Conservation (phyloP, 1,284 basidiomycete genomes). For the Cutaneotrichosporon cyanovorans region DNA sequence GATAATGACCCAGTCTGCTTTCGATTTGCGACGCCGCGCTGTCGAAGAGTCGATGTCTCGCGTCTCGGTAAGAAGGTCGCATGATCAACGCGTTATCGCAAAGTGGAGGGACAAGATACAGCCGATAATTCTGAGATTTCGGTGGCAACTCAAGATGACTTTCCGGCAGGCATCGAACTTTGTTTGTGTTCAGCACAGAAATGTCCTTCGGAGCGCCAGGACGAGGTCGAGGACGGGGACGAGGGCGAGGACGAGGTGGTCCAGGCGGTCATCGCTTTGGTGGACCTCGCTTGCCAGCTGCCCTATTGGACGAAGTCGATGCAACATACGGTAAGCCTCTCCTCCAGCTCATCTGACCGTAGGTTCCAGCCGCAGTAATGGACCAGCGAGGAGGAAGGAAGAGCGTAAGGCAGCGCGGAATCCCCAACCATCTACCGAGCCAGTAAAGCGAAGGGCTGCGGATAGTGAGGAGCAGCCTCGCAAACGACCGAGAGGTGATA, state of each 20-base stretch:
- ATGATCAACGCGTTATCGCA: too few relatives aligned
- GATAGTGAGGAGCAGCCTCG: slow-evolving; percentile 35
- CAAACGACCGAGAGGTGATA: slow-evolving; percentile 9
- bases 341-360: not conserved
- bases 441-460: not conserved
- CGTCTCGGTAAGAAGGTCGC: too few relatives aligned
- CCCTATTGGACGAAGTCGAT: slow-evolving; percentile 33
- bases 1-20: too few relatives aligned
- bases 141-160: too few relatives aligned
- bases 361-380: slow-evolving; percentile 3
- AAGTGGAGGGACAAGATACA: too few relatives aligned
- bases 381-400: slow-evolving; percentile 9
- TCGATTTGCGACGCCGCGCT: too few relatives aligned
- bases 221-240: slow-evolving; percentile 4
- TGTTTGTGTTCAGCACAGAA: not conserved
- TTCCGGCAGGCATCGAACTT: not conserved
- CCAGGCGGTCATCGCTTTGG: slow-evolving; percentile 3
- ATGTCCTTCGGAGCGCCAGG: slow-evolving; percentile 4
- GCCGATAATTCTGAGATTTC: too few relatives aligned
- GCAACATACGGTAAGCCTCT: slow-evolving; percentile 23
- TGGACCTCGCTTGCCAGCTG: slow-evolving; percentile 34
- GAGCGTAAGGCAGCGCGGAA: slow-evolving; percentile 15
- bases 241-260: slow-evolving; percentile 6
- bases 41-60: too few relatives aligned
- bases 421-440: slow-evolving; percentile 31